Evolutionary conservation across 257 asterid genomes (phyloP).

Genomic region (Cordia subcordata): DNA sequence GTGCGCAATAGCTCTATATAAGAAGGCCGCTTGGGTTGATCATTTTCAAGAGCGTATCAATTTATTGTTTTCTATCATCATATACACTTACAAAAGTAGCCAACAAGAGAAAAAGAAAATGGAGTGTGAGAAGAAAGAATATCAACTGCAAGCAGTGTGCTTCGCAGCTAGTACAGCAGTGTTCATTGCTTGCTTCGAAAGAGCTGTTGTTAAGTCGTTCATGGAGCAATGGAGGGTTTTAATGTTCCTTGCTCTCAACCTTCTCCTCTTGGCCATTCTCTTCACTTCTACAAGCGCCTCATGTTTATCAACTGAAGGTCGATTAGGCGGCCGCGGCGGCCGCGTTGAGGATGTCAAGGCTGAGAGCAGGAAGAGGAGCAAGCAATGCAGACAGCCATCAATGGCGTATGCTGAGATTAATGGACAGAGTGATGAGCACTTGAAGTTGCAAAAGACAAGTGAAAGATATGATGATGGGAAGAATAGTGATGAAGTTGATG

Average conservation of each 20-base stretch:
- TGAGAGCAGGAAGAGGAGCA: constrained; percentile 14
- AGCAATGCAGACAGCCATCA: neutral
- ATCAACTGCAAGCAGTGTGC: constrained; percentile 58
- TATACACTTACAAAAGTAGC: neutral
- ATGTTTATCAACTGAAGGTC: constrained; percentile 10
- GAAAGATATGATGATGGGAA: neutral
- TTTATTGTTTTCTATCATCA: neutral
- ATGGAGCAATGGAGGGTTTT: constrained; percentile 74
- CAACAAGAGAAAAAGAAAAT: no score
- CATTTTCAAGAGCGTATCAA: constrained; percentile 3
- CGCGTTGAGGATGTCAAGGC: constrained; percentile 3
- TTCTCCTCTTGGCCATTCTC: constrained; percentile 77
- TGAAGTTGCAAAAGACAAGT: constrained; percentile 2
- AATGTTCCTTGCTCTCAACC: constrained; percentile 83
- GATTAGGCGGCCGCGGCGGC: neutral
- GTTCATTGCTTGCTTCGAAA: constrained; percentile 69
- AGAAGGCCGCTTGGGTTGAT: constrained; percentile 15
- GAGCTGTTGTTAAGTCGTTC: constrained; percentile 53
- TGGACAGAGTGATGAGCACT: neutral
- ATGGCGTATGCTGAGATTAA: neutral
- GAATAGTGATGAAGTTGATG: neutral
- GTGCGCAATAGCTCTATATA: constrained; percentile 15
- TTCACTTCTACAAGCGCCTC: constrained; percentile 50
- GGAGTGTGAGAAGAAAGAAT: constrained; percentile 37
- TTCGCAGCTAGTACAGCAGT: constrained; percentile 91